Evolutionary conservation across 257 asterid species (phyloP).

Genomic region (Anisodus acutangulus): DNA sequence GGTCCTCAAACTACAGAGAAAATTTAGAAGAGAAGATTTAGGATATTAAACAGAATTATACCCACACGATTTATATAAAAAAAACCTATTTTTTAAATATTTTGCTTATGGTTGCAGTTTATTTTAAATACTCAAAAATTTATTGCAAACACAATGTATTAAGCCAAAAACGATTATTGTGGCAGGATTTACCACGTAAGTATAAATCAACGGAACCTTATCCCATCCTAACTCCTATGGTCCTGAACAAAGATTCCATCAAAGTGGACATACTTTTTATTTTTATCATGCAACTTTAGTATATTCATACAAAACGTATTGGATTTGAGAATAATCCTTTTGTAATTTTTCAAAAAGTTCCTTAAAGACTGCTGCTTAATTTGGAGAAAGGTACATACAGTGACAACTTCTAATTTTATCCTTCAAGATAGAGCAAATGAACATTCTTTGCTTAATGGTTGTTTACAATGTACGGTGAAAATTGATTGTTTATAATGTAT

Average conservation of each 20-base stretch:
- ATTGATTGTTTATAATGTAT: too few species aligned
- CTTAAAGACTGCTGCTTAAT: background rate
- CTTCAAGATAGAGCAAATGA: background rate
- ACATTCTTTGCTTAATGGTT: background rate
- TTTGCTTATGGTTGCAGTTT: too few species aligned
- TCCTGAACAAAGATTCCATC: background rate
- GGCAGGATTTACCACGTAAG: too few species aligned
- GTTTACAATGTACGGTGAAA: too few species aligned
- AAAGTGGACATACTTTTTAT: background rate
- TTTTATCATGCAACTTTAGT: background rate
- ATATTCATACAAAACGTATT: background rate
- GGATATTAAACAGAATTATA: too few species aligned
- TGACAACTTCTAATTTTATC: background rate
- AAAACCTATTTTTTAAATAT: too few species aligned
- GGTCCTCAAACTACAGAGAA: too few species aligned
- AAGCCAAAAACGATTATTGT: too few species aligned
- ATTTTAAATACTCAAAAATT: too few species aligned
- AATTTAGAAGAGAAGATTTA: too few species aligned
- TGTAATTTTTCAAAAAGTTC: background rate
- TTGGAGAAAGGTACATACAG: background rate
- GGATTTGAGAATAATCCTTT: background rate
- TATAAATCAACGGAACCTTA: background rate
- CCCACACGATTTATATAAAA: too few species aligned
- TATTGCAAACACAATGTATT: too few species aligned
- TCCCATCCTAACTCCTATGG: background rate